Percentiles rank a stretch among this genome's conserved stretches.
Evolutionary conservation across 192 early-diverging fungal species (phyloP).

Genomic region (Ramicandelaber brevisporus): DNA sequence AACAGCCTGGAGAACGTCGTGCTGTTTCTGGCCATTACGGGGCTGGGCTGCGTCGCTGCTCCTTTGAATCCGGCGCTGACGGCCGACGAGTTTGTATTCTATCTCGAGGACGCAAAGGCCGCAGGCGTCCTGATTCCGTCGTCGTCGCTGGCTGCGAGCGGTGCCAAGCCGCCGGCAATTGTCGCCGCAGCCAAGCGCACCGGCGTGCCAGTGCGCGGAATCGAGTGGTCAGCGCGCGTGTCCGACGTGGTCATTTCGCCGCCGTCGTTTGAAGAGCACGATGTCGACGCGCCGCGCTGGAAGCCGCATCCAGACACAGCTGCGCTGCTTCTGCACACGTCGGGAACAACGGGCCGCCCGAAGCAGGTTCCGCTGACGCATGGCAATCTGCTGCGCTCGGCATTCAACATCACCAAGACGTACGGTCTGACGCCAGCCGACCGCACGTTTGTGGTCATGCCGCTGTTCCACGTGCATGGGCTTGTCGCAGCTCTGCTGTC

Average conservation of each 20-base stretch:
- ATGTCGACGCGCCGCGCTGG: no score
- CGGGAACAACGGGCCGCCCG: conserved; percentile 31
- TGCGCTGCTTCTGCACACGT: conserved; percentile 36
- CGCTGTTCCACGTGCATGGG: conserved; percentile 46
- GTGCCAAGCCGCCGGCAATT: conserved; percentile 1
- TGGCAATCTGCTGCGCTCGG: conserved; percentile 23
- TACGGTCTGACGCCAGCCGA: conserved; percentile 21
- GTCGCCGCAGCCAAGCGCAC: conserved; percentile 2
- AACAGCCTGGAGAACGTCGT: conserved; percentile 41
- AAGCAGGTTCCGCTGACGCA: conserved; percentile 43
- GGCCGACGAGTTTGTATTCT: conserved; percentile 37
- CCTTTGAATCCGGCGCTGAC: conserved; percentile 42
- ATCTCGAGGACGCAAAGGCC: conserved; percentile 31
- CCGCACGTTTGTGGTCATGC: conserved; percentile 34
- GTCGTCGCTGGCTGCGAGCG: conserved; percentile 11
- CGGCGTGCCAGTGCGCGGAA: conserved; percentile 5
- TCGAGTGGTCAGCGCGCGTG: no score
- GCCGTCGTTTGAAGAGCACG: no score
- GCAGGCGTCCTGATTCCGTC: conserved; percentile 26
- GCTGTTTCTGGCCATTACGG: conserved; percentile 33
- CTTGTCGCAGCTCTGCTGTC: conserved; percentile 31
- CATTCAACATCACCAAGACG: conserved; percentile 27
- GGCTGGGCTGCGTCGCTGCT: conserved; percentile 32
- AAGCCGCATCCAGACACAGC: conserved; percentile 16
- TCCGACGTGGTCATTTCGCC: no score